These are phyloP conservation scores for Blastobotrys aristatus DNA, from an alignment of 1,139 yeast genomes.

Conservation along the genomic window DNA sequence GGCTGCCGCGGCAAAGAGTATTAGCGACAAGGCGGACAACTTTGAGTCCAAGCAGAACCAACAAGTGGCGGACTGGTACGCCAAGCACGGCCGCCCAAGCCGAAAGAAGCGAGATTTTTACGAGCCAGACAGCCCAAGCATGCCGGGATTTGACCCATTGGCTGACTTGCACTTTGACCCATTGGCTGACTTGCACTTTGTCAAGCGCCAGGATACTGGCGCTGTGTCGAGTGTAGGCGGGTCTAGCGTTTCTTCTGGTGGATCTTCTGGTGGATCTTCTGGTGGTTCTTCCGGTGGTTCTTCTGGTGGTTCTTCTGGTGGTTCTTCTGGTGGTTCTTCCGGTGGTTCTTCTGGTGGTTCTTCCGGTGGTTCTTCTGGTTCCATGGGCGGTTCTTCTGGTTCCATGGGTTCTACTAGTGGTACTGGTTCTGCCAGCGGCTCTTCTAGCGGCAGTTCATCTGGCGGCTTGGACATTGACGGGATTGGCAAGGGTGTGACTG, in stretches of 20 bases:
- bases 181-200: no score
- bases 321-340: neutral
- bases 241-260: no score
- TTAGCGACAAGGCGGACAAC: no score
- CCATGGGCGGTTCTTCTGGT: neutral
- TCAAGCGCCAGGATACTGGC: no score
- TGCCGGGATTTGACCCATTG: neutral
- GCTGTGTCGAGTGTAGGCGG: no score
- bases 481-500: no score
- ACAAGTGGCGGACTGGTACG: no score
- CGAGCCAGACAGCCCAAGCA: neutral
- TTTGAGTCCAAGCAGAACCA: no score
- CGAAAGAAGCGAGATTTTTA: neutral
- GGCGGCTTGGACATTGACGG: no score
- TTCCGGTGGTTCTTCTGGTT: neutral
- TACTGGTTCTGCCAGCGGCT: neutral
- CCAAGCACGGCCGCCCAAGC: no score
- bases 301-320: neutral
- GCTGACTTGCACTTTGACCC: neutral
- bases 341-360: neutral
- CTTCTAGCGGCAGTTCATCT: conserved; percentile 3
- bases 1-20: no score
- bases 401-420: neutral
- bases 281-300: neutral
- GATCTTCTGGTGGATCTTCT: neutral